Percentiles rank a stretch among this genome's conserved stretches.
Conservation (phyloP, 169 alveolate species). For the Perkinsus olseni region DNA sequence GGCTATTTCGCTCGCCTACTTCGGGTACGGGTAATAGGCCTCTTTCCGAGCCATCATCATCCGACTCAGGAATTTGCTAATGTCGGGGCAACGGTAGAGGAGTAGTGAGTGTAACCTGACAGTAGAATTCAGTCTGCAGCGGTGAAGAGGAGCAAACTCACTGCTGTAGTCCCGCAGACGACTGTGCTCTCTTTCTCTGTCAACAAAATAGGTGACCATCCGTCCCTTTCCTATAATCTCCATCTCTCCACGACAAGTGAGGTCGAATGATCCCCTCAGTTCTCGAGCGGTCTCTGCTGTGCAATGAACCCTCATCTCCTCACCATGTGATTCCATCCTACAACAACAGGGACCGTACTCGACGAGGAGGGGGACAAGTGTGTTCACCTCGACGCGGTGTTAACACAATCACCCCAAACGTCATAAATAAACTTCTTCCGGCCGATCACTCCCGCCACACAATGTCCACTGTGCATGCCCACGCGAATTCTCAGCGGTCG, state of each 20-base stretch:
- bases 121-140: no score
- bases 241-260: not conserved
- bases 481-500: not conserved
- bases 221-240: not conserved
- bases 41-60: no score
- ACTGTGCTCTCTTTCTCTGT: not conserved
- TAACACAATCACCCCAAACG: slow-evolving; percentile 12
- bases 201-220: not conserved
- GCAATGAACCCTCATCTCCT: not conserved
- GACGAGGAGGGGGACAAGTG: not conserved
- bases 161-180: not conserved
- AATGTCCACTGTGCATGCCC: slow-evolving; percentile 11
- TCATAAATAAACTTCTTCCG: not conserved
- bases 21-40: no score
- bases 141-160: no score
- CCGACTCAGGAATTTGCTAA: no score
- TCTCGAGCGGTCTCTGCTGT: not conserved
- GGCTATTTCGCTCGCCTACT: no score
- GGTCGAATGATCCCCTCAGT: not conserved
- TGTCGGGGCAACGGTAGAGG: no score
- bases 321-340: not conserved
- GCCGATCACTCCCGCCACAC: slow-evolving; percentile 16
- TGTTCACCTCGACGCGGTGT: not conserved
- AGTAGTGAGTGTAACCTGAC: no score
- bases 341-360: no score